Percentiles rank a stretch among this genome's conserved stretches.
Evolutionary conservation across 176 grass and related monocot species (phyloP).

Genomic region (Elaeis guineensis): DNA sequence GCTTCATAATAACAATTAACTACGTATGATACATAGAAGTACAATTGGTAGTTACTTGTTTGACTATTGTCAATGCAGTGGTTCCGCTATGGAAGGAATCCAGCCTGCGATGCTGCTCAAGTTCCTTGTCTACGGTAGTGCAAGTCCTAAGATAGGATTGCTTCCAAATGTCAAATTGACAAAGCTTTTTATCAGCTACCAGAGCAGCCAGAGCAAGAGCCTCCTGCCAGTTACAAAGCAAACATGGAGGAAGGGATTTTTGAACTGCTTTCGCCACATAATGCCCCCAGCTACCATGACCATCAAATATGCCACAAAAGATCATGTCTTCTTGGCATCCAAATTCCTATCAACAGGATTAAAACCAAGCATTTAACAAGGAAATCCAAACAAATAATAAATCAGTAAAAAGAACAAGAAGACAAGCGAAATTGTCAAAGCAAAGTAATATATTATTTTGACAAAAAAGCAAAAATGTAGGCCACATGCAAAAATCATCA

Average conservation of each 20-base stretch:
- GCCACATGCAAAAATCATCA: too few species aligned
- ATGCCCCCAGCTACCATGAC: conserved; percentile 87
- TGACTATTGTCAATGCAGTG: conserved; percentile 71
- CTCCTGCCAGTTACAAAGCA: conserved; percentile 78
- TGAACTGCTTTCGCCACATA: conserved; percentile 74
- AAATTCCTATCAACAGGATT: conserved; percentile 42
- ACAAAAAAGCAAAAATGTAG: too few species aligned
- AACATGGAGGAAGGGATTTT: conserved; percentile 58
- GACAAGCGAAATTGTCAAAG: too few species aligned
- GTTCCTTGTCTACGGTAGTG: conserved; percentile 61
- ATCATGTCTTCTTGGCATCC: conserved; percentile 61
- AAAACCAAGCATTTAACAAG: not conserved
- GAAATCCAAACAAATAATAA: conserved; percentile 3
- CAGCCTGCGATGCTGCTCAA: conserved; percentile 35
- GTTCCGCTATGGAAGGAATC: conserved; percentile 68
- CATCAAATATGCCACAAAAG: conserved; percentile 89
- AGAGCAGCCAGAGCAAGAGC: conserved; percentile 46
- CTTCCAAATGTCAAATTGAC: conserved; percentile 62
- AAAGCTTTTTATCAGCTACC: conserved; percentile 50
- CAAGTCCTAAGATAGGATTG: conserved; percentile 44
- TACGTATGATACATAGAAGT: not conserved
- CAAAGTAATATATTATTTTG: too few species aligned
- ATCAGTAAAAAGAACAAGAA: too few species aligned
- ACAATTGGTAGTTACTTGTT: conserved; percentile 26
- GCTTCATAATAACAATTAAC: too few species aligned